Evolutionary conservation across 1,284 basidiomycete species (phyloP).

Genomic region (Austroboletus novae-zelandiae): DNA sequence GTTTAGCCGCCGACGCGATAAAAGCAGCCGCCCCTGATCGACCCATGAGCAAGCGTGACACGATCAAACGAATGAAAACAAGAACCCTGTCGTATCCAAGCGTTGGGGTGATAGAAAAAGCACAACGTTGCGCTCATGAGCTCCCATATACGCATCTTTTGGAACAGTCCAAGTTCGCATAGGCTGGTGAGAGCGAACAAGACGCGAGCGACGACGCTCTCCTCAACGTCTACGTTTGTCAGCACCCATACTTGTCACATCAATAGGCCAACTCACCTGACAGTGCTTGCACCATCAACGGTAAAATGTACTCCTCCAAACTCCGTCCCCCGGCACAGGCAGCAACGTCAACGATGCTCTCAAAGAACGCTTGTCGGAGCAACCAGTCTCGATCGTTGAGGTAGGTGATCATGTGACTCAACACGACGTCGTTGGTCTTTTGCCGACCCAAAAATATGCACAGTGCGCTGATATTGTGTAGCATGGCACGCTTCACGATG

Average conservation of each 20-base stretch:
- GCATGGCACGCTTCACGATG: constrained; percentile 71
- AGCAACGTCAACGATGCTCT: constrained; percentile 93
- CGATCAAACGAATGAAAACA: background rate
- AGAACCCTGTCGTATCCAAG: constrained; percentile 92
- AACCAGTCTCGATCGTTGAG: constrained; percentile 96
- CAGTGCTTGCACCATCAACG: constrained; percentile 89
- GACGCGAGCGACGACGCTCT: constrained; percentile 88
- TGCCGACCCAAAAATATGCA: constrained; percentile 93
- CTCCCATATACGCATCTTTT: constrained; percentile 93
- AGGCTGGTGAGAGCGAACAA: constrained; percentile 82
- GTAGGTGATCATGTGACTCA: constrained; percentile 99
- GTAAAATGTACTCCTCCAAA: constrained; percentile 87
- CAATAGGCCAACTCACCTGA: constrained; percentile 58
- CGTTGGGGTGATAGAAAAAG: constrained; percentile 93
- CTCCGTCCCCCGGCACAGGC: constrained; percentile 87
- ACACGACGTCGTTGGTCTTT: constrained; percentile 90
- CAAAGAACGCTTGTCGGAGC: constrained; percentile 89
- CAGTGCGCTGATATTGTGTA: constrained; percentile 82
- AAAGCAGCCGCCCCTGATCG: constrained; percentile 77
- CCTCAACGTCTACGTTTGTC: constrained; percentile 79
- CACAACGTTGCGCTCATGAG: constrained; percentile 84
- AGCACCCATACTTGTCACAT: background rate
- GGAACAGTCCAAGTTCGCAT: constrained; percentile 83
- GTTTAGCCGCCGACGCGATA: constrained; percentile 79
- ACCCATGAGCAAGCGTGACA: background rate